A percentile compares a stretch with the other conserved stretches of the same genome.
phyloP scores from a whole-genome alignment of 139 green algal species.

The Picochlorum sp. region DNA sequence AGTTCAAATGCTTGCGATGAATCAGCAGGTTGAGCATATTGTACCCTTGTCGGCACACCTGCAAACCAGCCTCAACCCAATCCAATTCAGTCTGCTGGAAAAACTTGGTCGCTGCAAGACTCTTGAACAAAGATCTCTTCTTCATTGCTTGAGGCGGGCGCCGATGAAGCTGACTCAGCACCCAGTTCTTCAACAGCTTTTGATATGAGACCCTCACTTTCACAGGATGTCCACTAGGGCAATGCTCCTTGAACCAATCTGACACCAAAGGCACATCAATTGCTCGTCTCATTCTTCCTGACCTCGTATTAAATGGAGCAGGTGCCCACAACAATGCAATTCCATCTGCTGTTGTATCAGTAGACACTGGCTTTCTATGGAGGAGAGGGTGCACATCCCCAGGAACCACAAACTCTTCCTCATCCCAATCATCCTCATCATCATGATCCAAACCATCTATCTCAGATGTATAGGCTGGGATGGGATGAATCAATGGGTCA shows the following conservation, averaged over 20 bases:
- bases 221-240: slow-evolving; percentile 81
- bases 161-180: slow-evolving; percentile 87
- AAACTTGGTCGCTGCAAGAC: slow-evolving; percentile 95
- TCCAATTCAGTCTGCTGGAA: slow-evolving; percentile 98
- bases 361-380: slow-evolving; percentile 17
- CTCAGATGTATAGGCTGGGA: slow-evolving; percentile 75
- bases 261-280: slow-evolving; percentile 94
- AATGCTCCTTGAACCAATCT: slow-evolving; percentile 91
- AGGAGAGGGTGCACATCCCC: slow-evolving; percentile 75
- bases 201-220: slow-evolving; percentile 98
- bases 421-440: slow-evolving; percentile 66
- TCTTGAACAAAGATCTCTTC: slow-evolving; percentile 89
- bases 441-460: slow-evolving; percentile 1
- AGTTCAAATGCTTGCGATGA: slow-evolving; percentile 99
- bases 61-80: slow-evolving; percentile 97
- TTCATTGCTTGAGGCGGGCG: slow-evolving; percentile 84
- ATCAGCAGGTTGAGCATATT: slow-evolving; percentile 99
- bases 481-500: slow-evolving; percentile 98
- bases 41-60: slow-evolving; percentile 98
- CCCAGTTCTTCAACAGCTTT: slow-evolving; percentile 98
- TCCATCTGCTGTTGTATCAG: slow-evolving; percentile 78
- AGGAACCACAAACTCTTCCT: slow-evolving; percentile 81
- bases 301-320: slow-evolving; percentile 85
- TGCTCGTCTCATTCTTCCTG: slow-evolving; percentile 73
- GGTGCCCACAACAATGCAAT: slow-evolving; percentile 94